A percentile compares a stretch with the other conserved stretches of the same genome.
phyloP scores from a whole-genome alignment of 1,284 basidiomycete species.

The Heterobasidion parviporum region DNA sequence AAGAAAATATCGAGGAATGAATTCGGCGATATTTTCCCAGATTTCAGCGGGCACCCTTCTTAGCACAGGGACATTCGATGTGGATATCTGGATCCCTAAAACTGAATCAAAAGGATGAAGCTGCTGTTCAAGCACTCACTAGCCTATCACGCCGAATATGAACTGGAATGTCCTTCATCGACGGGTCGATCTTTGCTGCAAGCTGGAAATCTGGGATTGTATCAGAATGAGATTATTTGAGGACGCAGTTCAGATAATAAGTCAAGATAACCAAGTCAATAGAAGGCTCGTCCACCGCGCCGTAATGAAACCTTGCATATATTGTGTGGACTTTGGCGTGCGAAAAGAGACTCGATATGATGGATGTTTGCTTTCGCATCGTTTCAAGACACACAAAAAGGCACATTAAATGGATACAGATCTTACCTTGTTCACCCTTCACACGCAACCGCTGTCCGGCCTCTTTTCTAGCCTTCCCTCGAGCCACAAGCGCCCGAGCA shows the following conservation, averaged over 20 bases:
- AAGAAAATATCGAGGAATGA: slow-evolving; percentile 55
- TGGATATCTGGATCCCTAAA: slow-evolving; percentile 33
- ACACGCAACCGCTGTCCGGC: slow-evolving; percentile 44
- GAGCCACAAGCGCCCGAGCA: slow-evolving; percentile 44
- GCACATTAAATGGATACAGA: background rate
- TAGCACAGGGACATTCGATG: slow-evolving; percentile 43
- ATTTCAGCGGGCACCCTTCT: slow-evolving; percentile 54
- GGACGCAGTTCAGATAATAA: background rate
- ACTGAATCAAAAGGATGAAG: background rate
- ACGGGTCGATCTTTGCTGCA: slow-evolving; percentile 48
- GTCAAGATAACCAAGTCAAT: background rate
- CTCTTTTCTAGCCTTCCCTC: slow-evolving; percentile 48
- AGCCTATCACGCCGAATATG: slow-evolving; percentile 38
- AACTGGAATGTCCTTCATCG: slow-evolving; percentile 43
- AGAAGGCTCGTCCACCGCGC: slow-evolving; percentile 8
- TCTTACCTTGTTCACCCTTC: slow-evolving; percentile 47
- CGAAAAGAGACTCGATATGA: too few relatives aligned
- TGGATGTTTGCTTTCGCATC: too few relatives aligned
- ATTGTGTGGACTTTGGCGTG: too few relatives aligned
- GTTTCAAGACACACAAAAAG: too few relatives aligned
- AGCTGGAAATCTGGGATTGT: slow-evolving; percentile 42
- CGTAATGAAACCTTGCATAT: background rate
- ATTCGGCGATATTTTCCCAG: slow-evolving; percentile 55
- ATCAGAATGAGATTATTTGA: background rate
- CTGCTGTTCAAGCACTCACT: slow-evolving; percentile 21